phyloP scores from a whole-genome alignment of 192 early-diverging fungal species.

The Podila clonocystis region DNA sequence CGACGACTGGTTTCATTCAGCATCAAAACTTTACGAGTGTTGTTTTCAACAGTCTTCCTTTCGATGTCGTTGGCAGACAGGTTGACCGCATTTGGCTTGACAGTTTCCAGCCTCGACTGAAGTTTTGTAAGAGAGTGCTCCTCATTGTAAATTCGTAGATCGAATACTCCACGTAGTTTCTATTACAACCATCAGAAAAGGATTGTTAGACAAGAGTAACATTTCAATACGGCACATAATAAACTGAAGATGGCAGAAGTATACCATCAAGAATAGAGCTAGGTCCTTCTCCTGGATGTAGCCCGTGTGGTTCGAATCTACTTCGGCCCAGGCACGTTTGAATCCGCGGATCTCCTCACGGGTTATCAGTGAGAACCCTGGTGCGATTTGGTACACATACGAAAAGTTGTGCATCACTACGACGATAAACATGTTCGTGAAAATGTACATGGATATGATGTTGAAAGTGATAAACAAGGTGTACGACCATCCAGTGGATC shows the following conservation, averaged over 20 bases:
- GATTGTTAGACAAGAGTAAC: not conserved
- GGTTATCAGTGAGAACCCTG: slow-evolving; percentile 64
- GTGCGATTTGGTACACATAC: slow-evolving; percentile 69
- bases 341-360: slow-evolving; percentile 69
- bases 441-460: slow-evolving; percentile 76
- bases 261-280: slow-evolving; percentile 61
- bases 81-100: slow-evolving; percentile 32
- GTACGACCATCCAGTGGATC: slow-evolving; percentile 62
- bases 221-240: not conserved
- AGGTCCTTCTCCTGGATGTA: slow-evolving; percentile 59
- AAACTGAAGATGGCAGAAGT: not conserved
- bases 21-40: slow-evolving; percentile 19
- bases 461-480: slow-evolving; percentile 67
- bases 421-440: slow-evolving; percentile 68
- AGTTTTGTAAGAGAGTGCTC: slow-evolving; percentile 55
- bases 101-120: slow-evolving; percentile 33
- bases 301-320: slow-evolving; percentile 59
- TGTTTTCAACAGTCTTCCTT: slow-evolving; percentile 1
- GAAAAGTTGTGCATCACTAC: slow-evolving; percentile 72
- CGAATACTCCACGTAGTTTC: slow-evolving; percentile 63
- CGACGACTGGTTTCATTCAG: slow-evolving; percentile 35
- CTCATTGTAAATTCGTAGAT: slow-evolving; percentile 59
- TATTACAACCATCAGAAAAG: slow-evolving; percentile 9
- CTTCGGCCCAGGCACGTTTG: slow-evolving; percentile 61
- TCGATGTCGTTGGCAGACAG: slow-evolving; percentile 39